phyloP scores from a whole-genome alignment of 164 flowering plant genomes.

The Sextonia rubra region DNA sequence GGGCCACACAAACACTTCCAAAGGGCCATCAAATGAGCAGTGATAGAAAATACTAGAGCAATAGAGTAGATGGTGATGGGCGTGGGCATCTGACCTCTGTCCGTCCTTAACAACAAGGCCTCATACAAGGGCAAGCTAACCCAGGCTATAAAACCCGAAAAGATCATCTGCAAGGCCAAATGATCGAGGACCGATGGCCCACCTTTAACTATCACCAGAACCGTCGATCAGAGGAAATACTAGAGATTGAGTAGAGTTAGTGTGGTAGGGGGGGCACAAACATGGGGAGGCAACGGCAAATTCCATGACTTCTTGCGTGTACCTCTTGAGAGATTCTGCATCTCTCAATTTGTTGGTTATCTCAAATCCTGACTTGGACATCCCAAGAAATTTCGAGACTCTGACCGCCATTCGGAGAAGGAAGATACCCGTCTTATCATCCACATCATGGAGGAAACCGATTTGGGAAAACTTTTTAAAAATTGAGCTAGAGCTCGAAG shows the following conservation, averaged over 20 bases:
- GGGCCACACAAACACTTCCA: background rate
- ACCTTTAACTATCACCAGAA: background rate
- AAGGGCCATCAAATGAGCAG: slow-evolving; percentile 8
- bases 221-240: slow-evolving; percentile 9
- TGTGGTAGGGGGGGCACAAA: slow-evolving; percentile 28
- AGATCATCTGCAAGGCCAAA: slow-evolving; percentile 16
- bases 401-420: slow-evolving; percentile 32
- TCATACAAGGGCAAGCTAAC: slow-evolving; percentile 23
- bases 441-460: slow-evolving; percentile 44
- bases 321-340: slow-evolving; percentile 32
- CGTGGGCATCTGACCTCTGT: slow-evolving; percentile 25
- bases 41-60: slow-evolving; percentile 8
- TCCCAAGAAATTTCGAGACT: slow-evolving; percentile 23
- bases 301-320: slow-evolving; percentile 41
- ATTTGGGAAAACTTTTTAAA: too few relatives aligned
- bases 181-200: slow-evolving; percentile 9
- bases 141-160: slow-evolving; percentile 21
- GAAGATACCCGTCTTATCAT: slow-evolving; percentile 39
- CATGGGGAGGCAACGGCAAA: slow-evolving; percentile 38
- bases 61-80: slow-evolving; percentile 15
- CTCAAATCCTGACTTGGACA: slow-evolving; percentile 33
- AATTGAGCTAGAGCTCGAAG: too few relatives aligned
- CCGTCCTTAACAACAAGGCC: slow-evolving; percentile 25
- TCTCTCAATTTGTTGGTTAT: slow-evolving; percentile 35
- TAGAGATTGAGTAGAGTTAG: slow-evolving; percentile 31